phyloP scores from a whole-genome alignment of 495 filamentous ascomycete species.

The Neurospora sp. region DNA sequence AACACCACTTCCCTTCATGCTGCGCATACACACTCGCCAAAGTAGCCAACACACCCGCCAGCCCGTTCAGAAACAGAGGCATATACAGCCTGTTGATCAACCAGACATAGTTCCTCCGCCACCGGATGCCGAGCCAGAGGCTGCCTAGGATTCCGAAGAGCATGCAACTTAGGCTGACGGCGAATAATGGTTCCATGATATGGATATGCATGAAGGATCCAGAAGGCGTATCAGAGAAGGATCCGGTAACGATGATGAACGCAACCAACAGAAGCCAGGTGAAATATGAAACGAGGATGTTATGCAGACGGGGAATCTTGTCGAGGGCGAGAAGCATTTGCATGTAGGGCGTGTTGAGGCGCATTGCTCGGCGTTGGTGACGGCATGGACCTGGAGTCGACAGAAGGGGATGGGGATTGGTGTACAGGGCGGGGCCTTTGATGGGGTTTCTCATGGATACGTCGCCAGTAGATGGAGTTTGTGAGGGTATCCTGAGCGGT shows the following conservation, averaged over 20 bases:
- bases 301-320: constrained; percentile 26
- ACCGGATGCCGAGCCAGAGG: constrained; percentile 16
- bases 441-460: not conserved
- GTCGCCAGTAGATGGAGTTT: not conserved
- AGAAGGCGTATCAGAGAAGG: constrained; percentile 6
- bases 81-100: constrained; percentile 33
- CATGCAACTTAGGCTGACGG: constrained; percentile 22
- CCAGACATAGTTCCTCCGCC: constrained; percentile 35
- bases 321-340: constrained; percentile 29
- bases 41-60: constrained; percentile 40
- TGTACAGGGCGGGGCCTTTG: not conserved
- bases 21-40: constrained; percentile 39
- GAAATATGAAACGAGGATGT: constrained; percentile 23
- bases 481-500: not conserved
- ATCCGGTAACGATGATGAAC: constrained; percentile 32
- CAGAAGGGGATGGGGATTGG: not conserved
- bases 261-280: constrained; percentile 30
- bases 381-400: not conserved
- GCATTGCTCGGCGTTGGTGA: not conserved
- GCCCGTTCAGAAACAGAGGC: constrained; percentile 31
- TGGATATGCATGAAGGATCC: not conserved
- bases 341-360: constrained; percentile 25
- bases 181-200: constrained; percentile 7
- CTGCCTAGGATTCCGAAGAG: constrained; percentile 7
- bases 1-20: constrained; percentile 33